A percentile compares a stretch with the other conserved stretches of the same genome.
Conservation (phyloP, 805 yeast species). For the Alloascoidea hylecoeti region DNA sequence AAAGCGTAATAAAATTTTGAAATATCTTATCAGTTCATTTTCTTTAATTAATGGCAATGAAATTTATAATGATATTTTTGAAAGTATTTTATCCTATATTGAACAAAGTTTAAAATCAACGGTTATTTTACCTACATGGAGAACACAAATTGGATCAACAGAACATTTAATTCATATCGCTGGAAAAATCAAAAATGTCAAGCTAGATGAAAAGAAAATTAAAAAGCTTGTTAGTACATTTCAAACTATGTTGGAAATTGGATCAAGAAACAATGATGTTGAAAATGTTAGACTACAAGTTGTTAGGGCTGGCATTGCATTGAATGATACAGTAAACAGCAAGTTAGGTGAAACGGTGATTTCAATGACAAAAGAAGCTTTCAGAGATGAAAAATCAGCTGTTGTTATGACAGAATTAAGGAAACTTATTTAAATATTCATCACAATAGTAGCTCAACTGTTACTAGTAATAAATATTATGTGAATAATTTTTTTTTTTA, state of each 20-base stretch:
- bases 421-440: not conserved
- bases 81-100: constrained; percentile 17
- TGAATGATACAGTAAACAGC: too few species aligned
- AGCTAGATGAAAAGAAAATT: constrained; percentile 6
- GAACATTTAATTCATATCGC: constrained; percentile 21
- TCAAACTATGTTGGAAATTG: not conserved
- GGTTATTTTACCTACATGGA: constrained; percentile 36
- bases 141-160: constrained; percentile 33
- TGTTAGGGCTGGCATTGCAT: not conserved
- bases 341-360: too few species aligned
- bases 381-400: not conserved
- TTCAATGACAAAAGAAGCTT: not conserved
- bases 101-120: constrained; percentile 15
- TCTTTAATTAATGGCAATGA: constrained; percentile 15
- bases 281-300: not conserved
- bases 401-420: not conserved
- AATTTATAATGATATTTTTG: constrained; percentile 11
- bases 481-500: too few species aligned
- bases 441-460: too few species aligned
- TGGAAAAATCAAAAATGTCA: constrained; percentile 6
- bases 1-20: constrained; percentile 17
- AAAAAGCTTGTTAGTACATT: constrained; percentile 4
- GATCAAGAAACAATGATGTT: not conserved
- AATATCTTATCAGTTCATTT: constrained; percentile 16
- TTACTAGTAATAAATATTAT: too few species aligned